Conservation (phyloP, 441 rosid genomes). For the Biscutella laevigata region DNA sequence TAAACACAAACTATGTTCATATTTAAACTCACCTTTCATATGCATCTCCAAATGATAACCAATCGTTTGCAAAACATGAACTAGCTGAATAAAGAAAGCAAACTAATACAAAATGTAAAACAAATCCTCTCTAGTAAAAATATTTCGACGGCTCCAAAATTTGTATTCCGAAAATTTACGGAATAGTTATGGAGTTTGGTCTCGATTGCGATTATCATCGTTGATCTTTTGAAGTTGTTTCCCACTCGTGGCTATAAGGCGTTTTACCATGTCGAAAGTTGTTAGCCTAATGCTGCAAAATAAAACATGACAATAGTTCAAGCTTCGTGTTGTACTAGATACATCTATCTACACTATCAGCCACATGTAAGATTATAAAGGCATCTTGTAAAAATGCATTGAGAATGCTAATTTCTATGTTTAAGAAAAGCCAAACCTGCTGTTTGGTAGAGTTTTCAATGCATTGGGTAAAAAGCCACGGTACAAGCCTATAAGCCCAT, state of each 20-base stretch:
- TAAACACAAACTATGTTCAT: constrained; percentile 8
- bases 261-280: constrained; percentile 70
- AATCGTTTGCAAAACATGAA: not conserved
- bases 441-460: constrained; percentile 79
- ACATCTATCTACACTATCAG: no score
- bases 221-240: constrained; percentile 26
- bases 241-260: constrained; percentile 50
- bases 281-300: constrained; percentile 84
- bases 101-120: not conserved
- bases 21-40: not conserved
- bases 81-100: not conserved
- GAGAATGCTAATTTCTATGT: not conserved
- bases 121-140: constrained; percentile 2
- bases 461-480: constrained; percentile 90
- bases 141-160: constrained; percentile 2
- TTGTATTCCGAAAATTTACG: not conserved
- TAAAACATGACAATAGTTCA: not conserved
- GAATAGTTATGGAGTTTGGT: constrained; percentile 10
- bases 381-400: no score
- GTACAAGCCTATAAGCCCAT: constrained; percentile 74
- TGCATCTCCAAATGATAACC: not conserved
- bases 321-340: not conserved
- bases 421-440: constrained; percentile 53
- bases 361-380: no score
- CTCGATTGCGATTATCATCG: constrained; percentile 20